A percentile compares a stretch with the other conserved stretches of the same genome.
These are phyloP conservation scores for Cyclocybe aegerita DNA, from an alignment of 768 basidiomycete genomes.

Conservation along the genomic window DNA sequence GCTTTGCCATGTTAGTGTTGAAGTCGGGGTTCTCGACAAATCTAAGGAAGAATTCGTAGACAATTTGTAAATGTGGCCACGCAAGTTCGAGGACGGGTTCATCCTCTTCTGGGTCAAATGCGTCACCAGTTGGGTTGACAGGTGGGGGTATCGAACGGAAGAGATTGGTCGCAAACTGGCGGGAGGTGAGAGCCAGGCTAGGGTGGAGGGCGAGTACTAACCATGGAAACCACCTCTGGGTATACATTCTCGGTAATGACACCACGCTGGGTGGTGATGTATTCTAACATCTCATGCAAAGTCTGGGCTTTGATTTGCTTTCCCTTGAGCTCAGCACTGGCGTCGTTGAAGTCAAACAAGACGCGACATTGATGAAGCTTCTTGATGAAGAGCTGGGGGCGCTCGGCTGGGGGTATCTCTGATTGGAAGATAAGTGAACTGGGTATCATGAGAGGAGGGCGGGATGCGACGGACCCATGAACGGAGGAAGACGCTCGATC, in stretches of 20 bases:
- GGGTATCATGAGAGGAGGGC: conserved; percentile 2
- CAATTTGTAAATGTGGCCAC: conserved; percentile 99
- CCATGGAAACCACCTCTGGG: conserved; percentile 99
- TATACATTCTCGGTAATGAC: conserved; percentile 97
- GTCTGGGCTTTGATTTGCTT: conserved; percentile 99
- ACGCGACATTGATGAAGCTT: conserved; percentile 97
- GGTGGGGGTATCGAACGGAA: conserved; percentile 99
- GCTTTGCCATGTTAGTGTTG: conserved; percentile 96
- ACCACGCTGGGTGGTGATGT: conserved; percentile 94
- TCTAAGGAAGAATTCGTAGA: conserved; percentile 99
- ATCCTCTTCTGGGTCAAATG: conserved; percentile 99
- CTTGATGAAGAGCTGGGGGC: conserved; percentile 87
- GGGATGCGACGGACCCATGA: conserved; percentile 61
- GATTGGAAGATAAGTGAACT: conserved; percentile 15
- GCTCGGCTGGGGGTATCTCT: conserved; percentile 90
- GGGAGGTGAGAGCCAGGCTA: conserved; percentile 12
- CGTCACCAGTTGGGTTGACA: conserved; percentile 97
- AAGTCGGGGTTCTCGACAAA: conserved; percentile 98
- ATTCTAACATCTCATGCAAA: conserved; percentile 97
- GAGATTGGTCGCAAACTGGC: conserved; percentile 94
- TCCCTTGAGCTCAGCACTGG: conserved; percentile 90
- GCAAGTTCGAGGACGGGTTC: conserved; percentile 98
- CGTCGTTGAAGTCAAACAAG: conserved; percentile 98
- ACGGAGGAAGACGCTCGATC: conserved; percentile 90
- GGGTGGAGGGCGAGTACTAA: conserved; percentile 35